Evolutionary conservation across 2,329 filamentous ascomycete species (phyloP).

Genomic region (Mollisiaceae sp.): DNA sequence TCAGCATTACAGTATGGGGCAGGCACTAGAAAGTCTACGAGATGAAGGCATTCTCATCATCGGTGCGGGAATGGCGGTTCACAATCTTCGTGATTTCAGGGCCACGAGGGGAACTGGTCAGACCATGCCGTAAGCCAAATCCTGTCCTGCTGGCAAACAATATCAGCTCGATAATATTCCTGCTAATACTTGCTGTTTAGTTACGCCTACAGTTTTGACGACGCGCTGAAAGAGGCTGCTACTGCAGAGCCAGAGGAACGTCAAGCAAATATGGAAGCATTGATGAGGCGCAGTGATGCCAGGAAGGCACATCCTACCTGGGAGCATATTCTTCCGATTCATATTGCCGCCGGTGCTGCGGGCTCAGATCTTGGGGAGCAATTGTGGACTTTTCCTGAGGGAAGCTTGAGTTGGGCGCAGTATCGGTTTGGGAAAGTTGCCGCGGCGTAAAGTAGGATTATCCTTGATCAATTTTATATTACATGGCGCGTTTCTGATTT

Average conservation of each 20-base stretch:
- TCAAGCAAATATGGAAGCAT: constrained; percentile 46
- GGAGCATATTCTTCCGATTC: constrained; percentile 65
- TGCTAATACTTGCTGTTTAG: constrained; percentile 13
- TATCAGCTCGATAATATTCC: constrained; percentile 13
- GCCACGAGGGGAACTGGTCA: constrained; percentile 52
- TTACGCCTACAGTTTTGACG: constrained; percentile 56
- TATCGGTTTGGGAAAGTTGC: constrained; percentile 50
- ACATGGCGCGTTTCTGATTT: neutral
- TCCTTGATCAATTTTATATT: neutral
- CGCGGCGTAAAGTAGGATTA: constrained; percentile 6
- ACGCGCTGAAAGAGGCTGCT: constrained; percentile 59
- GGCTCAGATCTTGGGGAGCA: constrained; percentile 50
- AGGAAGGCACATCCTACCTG: constrained; percentile 65
- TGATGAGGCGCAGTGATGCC: constrained; percentile 57
- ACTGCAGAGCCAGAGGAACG: constrained; percentile 26
- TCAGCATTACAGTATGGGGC: constrained; percentile 69
- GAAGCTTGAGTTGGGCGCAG: constrained; percentile 60
- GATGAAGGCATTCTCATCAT: constrained; percentile 72
- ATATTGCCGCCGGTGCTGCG: constrained; percentile 61
- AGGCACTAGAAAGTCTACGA: constrained; percentile 66
- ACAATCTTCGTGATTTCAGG: constrained; percentile 65
- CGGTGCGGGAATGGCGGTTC: constrained; percentile 76
- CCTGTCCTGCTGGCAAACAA: neutral
- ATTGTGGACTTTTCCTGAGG: constrained; percentile 55
- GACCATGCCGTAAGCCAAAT: constrained; percentile 62